Percentiles rank a stretch among this genome's conserved stretches.
phyloP scores from a whole-genome alignment of 768 basidiomycete species.

The Mycena galopus region DNA sequence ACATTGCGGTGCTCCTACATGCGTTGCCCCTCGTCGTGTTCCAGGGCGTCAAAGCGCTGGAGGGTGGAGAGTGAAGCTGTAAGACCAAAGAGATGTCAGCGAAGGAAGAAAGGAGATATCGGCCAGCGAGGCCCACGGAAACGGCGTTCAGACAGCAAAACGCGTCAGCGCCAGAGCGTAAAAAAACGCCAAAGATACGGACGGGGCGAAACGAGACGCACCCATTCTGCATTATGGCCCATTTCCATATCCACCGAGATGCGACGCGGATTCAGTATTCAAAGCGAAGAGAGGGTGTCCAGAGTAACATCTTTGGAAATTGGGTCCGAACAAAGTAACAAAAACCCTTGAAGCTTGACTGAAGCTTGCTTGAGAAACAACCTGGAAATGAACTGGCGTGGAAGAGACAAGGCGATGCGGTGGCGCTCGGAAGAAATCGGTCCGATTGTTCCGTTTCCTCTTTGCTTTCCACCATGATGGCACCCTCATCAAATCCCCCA shows the following conservation, averaged over 20 bases:
- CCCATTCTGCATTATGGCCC: too few relatives aligned
- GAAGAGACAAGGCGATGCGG: background rate
- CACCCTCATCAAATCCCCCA: background rate
- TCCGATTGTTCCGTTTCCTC: too few relatives aligned
- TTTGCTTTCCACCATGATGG: constrained; percentile 9
- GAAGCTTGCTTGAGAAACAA: background rate
- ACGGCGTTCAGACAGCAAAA: background rate
- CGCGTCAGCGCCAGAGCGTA: background rate
- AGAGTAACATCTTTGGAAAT: background rate
- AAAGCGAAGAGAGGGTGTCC: background rate
- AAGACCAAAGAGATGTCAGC: background rate
- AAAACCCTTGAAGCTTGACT: background rate
- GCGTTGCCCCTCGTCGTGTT: background rate
- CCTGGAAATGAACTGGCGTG: background rate
- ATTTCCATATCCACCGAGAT: background rate
- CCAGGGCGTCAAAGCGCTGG: background rate
- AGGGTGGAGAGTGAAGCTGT: background rate
- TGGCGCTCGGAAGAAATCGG: background rate
- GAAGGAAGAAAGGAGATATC: background rate
- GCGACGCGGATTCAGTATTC: background rate
- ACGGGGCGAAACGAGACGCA: too few relatives aligned
- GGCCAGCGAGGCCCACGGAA: background rate
- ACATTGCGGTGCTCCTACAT: background rate
- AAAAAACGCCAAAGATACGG: too few relatives aligned
- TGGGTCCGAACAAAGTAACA: background rate